These are phyloP conservation scores for Clitopilus passeckerianus DNA, from an alignment of 768 basidiomycete species.

Conservation along the genomic window DNA sequence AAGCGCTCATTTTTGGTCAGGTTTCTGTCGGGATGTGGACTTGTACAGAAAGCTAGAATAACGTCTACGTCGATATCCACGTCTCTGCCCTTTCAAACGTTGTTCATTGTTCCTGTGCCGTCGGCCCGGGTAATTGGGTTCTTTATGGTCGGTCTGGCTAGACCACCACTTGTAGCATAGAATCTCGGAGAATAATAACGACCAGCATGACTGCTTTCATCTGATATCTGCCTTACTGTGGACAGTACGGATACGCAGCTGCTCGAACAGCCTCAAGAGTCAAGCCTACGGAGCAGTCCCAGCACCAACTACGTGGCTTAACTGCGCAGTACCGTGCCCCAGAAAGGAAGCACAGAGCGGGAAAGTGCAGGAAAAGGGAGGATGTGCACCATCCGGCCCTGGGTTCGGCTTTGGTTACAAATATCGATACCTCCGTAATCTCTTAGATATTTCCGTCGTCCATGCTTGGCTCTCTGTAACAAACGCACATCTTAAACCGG, in stretches of 20 bases:
- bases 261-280: background rate
- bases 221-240: background rate
- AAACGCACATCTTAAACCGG: background rate
- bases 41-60: conserved; percentile 45
- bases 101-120: too few relatives aligned
- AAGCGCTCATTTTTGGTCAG: conserved; percentile 20
- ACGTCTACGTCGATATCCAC: background rate
- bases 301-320: background rate
- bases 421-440: background rate
- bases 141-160: background rate
- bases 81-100: background rate
- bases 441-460: background rate
- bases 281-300: background rate
- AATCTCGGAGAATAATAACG: background rate
- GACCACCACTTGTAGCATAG: background rate
- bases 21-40: conserved; percentile 61
- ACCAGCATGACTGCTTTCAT: background rate
- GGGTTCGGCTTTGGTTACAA: background rate
- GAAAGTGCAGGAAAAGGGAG: background rate
- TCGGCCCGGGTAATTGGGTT: background rate
- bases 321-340: background rate
- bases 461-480: background rate
- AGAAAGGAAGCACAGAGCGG: background rate
- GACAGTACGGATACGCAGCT: background rate
- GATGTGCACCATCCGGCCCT: background rate